A percentile compares a stretch with the other conserved stretches of the same genome.
These are phyloP conservation scores for Microbotryum scabiosae DNA, from an alignment of 1,284 basidiomycete species.

Conservation along the genomic window DNA sequence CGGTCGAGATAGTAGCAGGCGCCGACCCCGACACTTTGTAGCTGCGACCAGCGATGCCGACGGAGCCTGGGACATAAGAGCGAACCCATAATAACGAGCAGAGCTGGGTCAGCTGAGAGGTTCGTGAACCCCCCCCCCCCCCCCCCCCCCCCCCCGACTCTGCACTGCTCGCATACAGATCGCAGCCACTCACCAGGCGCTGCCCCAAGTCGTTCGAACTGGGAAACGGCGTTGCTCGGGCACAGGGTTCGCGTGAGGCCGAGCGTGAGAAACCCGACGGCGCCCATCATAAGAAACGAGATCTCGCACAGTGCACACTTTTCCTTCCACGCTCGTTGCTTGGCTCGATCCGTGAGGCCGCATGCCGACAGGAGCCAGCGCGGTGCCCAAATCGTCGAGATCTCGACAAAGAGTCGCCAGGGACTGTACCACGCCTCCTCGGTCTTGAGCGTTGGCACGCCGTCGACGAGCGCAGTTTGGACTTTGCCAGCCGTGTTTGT, in stretches of 20 bases:
- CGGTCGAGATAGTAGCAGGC: conserved; percentile 51
- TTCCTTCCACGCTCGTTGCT: conserved; percentile 92
- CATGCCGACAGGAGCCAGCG: conserved; percentile 60
- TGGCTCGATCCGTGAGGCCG: conserved; percentile 68
- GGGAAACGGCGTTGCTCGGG: conserved; percentile 45
- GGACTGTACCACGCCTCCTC: conserved; percentile 48
- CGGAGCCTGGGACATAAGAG: conserved; percentile 45
- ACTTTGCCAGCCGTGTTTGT: conserved; percentile 16
- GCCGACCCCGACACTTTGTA: conserved; percentile 60
- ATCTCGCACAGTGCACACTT: conserved; percentile 90
- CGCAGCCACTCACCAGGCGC: neutral
- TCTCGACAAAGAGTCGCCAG: conserved; percentile 72
- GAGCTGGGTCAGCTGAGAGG: too few species aligned
- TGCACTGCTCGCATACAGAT: neutral
- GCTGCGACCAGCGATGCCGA: conserved; percentile 69
- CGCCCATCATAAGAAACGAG: conserved; percentile 64
- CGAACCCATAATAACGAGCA: neutral
- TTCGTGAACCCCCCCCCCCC: too few species aligned
- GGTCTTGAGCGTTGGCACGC: conserved; percentile 25
- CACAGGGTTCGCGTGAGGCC: conserved; percentile 89
- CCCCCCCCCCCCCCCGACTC: too few species aligned
- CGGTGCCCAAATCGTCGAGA: conserved; percentile 88
- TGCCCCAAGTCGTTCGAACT: conserved; percentile 36
- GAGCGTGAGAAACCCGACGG: conserved; percentile 87
- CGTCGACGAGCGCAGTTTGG: conserved; percentile 23